Evolutionary conservation across 2,329 filamentous ascomycete species (phyloP), one percentile per base, ranked within the genome.

Genomic region (Zymoseptoria tritici): DNA sequence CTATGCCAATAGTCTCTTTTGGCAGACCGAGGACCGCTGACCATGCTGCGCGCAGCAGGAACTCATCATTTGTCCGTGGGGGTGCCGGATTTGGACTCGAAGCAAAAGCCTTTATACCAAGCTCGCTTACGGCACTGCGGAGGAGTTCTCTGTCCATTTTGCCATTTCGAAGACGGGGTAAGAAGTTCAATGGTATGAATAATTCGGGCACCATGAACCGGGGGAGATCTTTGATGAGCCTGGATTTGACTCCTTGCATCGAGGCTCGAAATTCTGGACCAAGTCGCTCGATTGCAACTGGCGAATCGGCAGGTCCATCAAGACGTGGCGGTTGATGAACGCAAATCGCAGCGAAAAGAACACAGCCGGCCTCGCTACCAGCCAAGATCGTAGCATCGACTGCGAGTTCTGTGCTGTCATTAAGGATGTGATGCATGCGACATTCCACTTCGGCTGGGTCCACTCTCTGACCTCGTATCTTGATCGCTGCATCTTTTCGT

Each of bases 121-220:
- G 31, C 54, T 42, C 60, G 55, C 2, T n/a, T n/a, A n/a, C n/a
- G n/a, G n/a, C n/a, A n/a, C n/a, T n/a, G n/a, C n/a, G n/a, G n/a
- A 62, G 52, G 16, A 24, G 53, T 8, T 72, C 68, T 58, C 81
- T 82, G 68, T 96, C 85, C 3, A 88, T 79, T 71, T 95, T 95
- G 1, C 88, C 88, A 59, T 88, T 88, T 0, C 81, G 71, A 0
- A 88, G 93, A 66, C 86, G 79, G 0, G 91, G 91, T 46, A 96
- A 78, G 0, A 72, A 69, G 0, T 83, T 81, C 5, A 96, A 78
- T 0, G 89, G 88, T 5, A 96, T 76, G 4, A 95, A 74, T 59
- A 85, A 83, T 0, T 84, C 84, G 0, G 92, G 92, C 1, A 95
- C 74, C 89, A 94, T 94, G 71, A 95, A 95, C 0, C 74, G 68